Evolutionary conservation across 805 yeast species (phyloP), one percentile per base, ranked within the genome.

Genomic region (Wickerhamiella kurtzmanii): DNA sequence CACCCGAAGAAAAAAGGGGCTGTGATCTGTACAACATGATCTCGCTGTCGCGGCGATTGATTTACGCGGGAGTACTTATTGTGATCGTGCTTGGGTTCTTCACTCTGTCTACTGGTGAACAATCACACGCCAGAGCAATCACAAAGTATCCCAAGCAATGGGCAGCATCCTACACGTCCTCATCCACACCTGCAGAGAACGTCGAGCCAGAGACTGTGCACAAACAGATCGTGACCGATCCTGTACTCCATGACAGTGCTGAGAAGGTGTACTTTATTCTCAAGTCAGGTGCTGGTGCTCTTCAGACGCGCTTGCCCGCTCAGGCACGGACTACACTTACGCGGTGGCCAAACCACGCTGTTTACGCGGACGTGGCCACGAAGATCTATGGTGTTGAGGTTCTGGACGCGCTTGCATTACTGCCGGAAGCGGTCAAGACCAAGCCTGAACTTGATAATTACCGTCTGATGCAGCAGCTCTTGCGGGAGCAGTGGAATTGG

Each of bases 281-380:
- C 32, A 25, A 25, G 32, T 6, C 32, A 6, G 32, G 32, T 25
- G 32, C 32, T 11, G 32, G 32, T 6, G 32, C 11, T 11, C 6
- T 25, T 11, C 32, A 25, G 32, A 25, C 32, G 9, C 32, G 32
- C 9, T 11, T 25, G 32, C 32, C 32, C 11, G 32, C 32, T 6
- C 32, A 25, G 45, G 40, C 64, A 16, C 47, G 50, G 20, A 64
- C 69, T 8, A 63, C 68, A 1, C 50, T 64, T 17, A 62, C 64
- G 17, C 53, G 60, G 18, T 54, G 63, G 22, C 63, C 62, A 15
- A 53, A 63, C 40, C 66, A 63, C 51, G 66, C 58, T 25, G 43
- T 65, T 5, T 66, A 66, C 53, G 56, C 66, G 2, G 70, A 66
- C 45, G 55, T 62, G 8, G 55, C 61, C 2, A 61, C 58, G 22